Base-by-base conservation (phyloP, 352 stramenopile genomes). In the Phytophthora agathidicida region DNA sequence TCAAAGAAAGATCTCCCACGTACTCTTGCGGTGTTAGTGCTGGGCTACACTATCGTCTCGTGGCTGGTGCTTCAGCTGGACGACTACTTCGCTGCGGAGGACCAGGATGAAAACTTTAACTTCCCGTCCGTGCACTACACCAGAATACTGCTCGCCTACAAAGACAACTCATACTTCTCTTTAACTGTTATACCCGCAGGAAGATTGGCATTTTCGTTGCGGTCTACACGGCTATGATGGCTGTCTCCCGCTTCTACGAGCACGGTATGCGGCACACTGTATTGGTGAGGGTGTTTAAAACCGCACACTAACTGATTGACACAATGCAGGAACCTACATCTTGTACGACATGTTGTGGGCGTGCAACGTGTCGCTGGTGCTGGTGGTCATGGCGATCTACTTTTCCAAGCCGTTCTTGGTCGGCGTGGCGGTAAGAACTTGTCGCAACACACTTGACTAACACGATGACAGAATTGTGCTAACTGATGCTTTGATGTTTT, bases 341-440 rank as follows among this genome's bases (percentile, higher is more conserved):
- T 23, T 93, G 11, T 93, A 91, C 47, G 86, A 94, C 44, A 68
- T 80, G 49, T 65, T 94, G 26, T 94, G 86, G 86, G 86, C 71
- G 16, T 94, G 86, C 73, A 94, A 94, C 58, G 69, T 90, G 26
- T 82, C 83, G 26, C 72, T 93, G 19, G 66, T 85, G 36, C 57
- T 94, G 13, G 75, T 88, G 26, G 72, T 86, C 48, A 53, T 91
- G 58, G 83, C 71, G 1, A 68, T 92, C 1, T 88, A 86, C 47
- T 61, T 90, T 3, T 85, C 68, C 36, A 93, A 93, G 42, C 90
- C 91, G 0, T 86, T 94, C 35, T 72, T 98, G 17, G 78, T 95
- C 14, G 80, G 88, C 38, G 65, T 91, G 30, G 77, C 83, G 33
- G 83, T 89, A 44, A 44, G 79, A 76, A 5, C 5, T 6, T n/a